Evolutionary conservation across 108 stramenopile species (phyloP), one percentile per base, ranked within the genome.

Genomic region (Asterionellopsis glacialis): DNA sequence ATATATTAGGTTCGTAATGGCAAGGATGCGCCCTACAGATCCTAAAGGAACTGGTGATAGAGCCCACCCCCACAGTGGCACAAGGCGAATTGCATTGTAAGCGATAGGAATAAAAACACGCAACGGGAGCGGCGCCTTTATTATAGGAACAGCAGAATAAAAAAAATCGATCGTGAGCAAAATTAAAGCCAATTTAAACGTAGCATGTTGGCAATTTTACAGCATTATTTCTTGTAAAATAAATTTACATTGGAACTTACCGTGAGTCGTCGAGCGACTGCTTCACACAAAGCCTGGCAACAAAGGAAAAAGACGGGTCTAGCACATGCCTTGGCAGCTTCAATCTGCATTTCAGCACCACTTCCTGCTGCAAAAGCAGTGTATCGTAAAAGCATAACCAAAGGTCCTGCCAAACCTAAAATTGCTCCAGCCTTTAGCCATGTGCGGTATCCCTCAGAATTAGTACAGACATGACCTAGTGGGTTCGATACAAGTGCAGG

Each of bases 41-140:
- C 70, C 68, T 49, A 87, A 44, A 11, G 41, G 50, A 38, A 57
- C n/a, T 12, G 61, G 28, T 11, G 61, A 3, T 42, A 69, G 64
- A 0, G 71, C 80, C 82, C 84, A 88, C 7, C 52, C 25, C 74
- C 78, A 82, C 12, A 90, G 62, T 28, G 80, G 81, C 9, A 55
- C 62, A 13, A 90, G 43, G 50, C 85, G 73, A 25, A 79, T 40
- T 1, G 66, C 58, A 54, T 86, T 86, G 76, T 84, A 90, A 5
- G 60, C 49, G 24, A 90, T 57, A 10, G 85, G 84, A 59, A 84
- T 78, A 42, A 86, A 67, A 40, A 90, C 80, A 43, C 88, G 71
- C 16, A 90, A 64, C 0, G 88, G 88, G 0, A 90, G 63, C 3
- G 85, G 83, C 19, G 78, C 13, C 83, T 77, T 26, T 0, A 25